A percentile compares a stretch with the other conserved stretches of the same genome.
Conservation (phyloP, 2,329 filamentous ascomycete species). For the Chaetomium globosum region DNA sequence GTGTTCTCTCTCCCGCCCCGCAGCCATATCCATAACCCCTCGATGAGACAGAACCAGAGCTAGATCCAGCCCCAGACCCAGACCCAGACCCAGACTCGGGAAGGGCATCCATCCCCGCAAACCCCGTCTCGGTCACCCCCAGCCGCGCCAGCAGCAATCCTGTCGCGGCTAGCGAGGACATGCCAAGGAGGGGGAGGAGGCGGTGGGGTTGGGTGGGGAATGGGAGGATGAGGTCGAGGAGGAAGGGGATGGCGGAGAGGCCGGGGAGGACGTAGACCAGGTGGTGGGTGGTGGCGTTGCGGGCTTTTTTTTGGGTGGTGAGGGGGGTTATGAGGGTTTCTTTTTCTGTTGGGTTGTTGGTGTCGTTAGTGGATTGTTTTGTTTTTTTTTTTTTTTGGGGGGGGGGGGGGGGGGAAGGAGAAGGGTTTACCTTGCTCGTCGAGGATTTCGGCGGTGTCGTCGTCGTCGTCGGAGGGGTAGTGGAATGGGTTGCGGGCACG, state of each 20-base stretch:
- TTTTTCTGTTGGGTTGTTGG: conserved; percentile 56
- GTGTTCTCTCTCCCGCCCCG: neutral
- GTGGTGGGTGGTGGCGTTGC: conserved; percentile 61
- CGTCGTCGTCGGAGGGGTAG: conserved; percentile 63
- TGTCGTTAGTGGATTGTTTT: neutral
- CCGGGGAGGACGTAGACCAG: conserved; percentile 64
- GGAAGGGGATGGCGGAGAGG: conserved; percentile 58
- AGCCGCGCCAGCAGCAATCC: conserved; percentile 62
- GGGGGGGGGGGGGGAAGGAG: neutral
- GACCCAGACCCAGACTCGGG: conserved; percentile 45
- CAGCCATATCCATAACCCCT: neutral
- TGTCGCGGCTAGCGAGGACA: conserved; percentile 66
- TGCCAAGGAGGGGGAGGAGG: conserved; percentile 57
- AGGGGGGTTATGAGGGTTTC: conserved; percentile 63
- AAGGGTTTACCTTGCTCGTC: conserved; percentile 69
- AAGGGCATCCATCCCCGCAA: conserved; percentile 38
- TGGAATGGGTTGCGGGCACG: conserved; percentile 76
- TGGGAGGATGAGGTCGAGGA: conserved; percentile 50
- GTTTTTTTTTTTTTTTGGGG: no score
- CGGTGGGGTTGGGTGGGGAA: conserved; percentile 55
- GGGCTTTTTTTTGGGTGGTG: conserved; percentile 56
- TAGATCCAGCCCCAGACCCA: neutral
- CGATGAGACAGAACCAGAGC: neutral
- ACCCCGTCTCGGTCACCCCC: conserved; percentile 58
- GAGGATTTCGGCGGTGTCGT: conserved; percentile 58